Evolutionary conservation across 176 grass and related monocot species (phyloP).

Genomic region (Coix lacrymajobi): DNA sequence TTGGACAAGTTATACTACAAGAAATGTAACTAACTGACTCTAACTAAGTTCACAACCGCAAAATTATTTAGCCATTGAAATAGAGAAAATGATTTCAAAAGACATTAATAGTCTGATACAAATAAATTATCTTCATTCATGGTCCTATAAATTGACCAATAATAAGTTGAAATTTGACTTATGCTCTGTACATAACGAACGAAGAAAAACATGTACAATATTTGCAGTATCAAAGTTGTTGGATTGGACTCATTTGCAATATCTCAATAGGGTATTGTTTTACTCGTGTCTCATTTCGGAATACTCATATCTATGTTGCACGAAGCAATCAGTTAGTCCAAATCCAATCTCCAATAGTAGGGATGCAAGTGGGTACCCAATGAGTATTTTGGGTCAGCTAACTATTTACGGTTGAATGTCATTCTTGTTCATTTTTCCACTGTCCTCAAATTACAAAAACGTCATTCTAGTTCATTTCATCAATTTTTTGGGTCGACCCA

Average conservation of each 20-base stretch:
- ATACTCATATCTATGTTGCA: background rate
- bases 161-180: background rate
- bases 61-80: background rate
- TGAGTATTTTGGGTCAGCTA: no score
- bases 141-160: background rate
- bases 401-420: no score
- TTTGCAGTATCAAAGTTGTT: background rate
- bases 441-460: no score
- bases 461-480: no score
- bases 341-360: background rate
- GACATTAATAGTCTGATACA: background rate
- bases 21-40: no score
- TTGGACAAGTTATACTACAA: no score
- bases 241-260: background rate
- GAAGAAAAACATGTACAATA: background rate
- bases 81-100: background rate
- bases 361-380: no score
- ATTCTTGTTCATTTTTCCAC: no score
- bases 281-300: background rate
- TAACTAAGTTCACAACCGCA: background rate
- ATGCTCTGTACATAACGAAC: background rate
- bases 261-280: background rate
- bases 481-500: no score
- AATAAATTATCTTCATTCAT: background rate
- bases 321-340: background rate